These are phyloP conservation scores for Microbotryum violaceum DNA, from an alignment of 1,284 basidiomycete genomes.

Conservation along the genomic window DNA sequence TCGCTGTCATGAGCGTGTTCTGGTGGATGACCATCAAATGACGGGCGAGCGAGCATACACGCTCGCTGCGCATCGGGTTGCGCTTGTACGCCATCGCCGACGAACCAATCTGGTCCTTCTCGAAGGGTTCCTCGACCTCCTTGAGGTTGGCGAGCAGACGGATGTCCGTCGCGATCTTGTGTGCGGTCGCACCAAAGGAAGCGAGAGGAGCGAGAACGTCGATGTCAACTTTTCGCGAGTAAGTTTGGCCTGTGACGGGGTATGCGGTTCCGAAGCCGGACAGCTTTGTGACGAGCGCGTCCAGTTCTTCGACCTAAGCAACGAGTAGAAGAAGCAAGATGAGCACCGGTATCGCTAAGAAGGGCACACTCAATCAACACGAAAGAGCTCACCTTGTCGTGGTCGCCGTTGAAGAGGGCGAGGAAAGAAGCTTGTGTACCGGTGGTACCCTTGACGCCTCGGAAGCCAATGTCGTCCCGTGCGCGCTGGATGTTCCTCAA, in stretches of 20 bases:
- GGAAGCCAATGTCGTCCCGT: slow-evolving; percentile 88
- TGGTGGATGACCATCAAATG: slow-evolving; percentile 90
- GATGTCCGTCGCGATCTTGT: slow-evolving; percentile 96
- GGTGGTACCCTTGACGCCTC: slow-evolving; percentile 97
- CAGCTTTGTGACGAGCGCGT: slow-evolving; percentile 78
- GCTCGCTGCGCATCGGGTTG: slow-evolving; percentile 98
- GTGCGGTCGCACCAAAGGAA: slow-evolving; percentile 86
- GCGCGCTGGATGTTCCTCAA: slow-evolving; percentile 86
- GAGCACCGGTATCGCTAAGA: neutral
- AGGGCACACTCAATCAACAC: neutral
- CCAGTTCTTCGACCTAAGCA: slow-evolving; percentile 73
- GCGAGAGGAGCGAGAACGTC: slow-evolving; percentile 86
- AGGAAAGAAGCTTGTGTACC: slow-evolving; percentile 97
- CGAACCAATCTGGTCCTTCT: slow-evolving; percentile 93
- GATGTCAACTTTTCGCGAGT: slow-evolving; percentile 94
- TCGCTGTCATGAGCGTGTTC: slow-evolving; percentile 83
- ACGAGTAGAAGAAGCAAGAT: neutral
- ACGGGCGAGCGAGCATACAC: slow-evolving; percentile 87
- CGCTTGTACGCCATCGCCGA: slow-evolving; percentile 95
- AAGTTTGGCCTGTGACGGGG: slow-evolving; percentile 97
- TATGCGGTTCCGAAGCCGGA: slow-evolving; percentile 90
- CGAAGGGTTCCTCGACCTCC: slow-evolving; percentile 98
- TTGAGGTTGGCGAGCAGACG: slow-evolving; percentile 87
- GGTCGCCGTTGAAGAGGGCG: slow-evolving; percentile 88
- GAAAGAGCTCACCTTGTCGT: slow-evolving; percentile 59